A percentile compares a stretch with the other conserved stretches of the same genome.
phyloP scores from a whole-genome alignment of 2,329 filamentous ascomycete species.

The Ceratocystis cubensis region DNA sequence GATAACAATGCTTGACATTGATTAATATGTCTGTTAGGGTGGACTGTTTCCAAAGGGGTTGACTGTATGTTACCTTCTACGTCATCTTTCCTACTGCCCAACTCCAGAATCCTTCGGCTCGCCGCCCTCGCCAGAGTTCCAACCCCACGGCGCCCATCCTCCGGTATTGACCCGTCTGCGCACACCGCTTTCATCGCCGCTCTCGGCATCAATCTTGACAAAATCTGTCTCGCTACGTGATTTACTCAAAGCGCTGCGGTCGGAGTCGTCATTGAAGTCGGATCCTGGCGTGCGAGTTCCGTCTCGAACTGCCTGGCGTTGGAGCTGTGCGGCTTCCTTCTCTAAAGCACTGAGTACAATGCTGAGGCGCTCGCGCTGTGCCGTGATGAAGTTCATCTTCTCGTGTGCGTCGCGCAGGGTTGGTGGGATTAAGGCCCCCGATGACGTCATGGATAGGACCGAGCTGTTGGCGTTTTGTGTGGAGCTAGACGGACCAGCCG shows the following conservation, averaged over 20 bases:
- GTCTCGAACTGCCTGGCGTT: constrained; percentile 27
- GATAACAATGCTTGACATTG: not conserved
- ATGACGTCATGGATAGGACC: constrained; percentile 16
- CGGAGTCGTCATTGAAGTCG: constrained; percentile 24
- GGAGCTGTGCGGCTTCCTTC: constrained; percentile 56
- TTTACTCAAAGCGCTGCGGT: constrained; percentile 52
- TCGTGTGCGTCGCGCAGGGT: constrained; percentile 49
- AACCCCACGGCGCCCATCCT: constrained; percentile 40
- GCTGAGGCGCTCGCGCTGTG: constrained; percentile 65
- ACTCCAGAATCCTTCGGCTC: constrained; percentile 31
- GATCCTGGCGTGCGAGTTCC: constrained; percentile 13
- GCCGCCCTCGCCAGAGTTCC: constrained; percentile 26
- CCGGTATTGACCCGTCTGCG: constrained; percentile 28
- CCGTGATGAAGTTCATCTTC: constrained; percentile 62
- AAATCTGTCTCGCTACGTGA: constrained; percentile 81
- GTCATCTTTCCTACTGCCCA: constrained; percentile 26
- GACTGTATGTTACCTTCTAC: not conserved
- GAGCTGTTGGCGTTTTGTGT: constrained; percentile 21
- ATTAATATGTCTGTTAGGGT: not conserved
- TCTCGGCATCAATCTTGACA: constrained; percentile 73
- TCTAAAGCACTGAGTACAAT: constrained; percentile 67
- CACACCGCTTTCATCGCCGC: constrained; percentile 43
- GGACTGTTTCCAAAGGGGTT: not conserved
- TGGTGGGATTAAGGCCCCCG: constrained; percentile 52
- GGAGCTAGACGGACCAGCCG: constrained; percentile 27